A percentile compares a stretch with the other conserved stretches of the same genome.
Conservation (phyloP, 1,284 basidiomycete species). For the Moniliella sp. region DNA sequence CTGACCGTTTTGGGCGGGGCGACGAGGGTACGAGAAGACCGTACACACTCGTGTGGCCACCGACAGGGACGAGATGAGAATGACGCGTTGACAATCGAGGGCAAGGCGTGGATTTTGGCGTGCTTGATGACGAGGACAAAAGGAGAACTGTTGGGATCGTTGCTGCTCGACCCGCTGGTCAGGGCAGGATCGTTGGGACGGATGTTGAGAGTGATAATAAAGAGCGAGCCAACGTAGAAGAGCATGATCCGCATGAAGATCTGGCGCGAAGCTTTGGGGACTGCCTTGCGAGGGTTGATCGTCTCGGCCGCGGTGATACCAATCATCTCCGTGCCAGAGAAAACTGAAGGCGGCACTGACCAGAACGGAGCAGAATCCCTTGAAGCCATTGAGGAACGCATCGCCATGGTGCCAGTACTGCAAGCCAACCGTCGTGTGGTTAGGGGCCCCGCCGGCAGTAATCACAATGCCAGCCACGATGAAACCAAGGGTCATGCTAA, state of each 20-base stretch:
- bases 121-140: conserved; percentile 38
- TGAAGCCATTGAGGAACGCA: conserved; percentile 29
- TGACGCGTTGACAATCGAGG: conserved; percentile 39
- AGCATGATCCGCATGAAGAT: conserved; percentile 37
- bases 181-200: conserved; percentile 27
- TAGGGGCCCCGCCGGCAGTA: conserved; percentile 33
- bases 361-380: conserved; percentile 27
- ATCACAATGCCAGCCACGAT: conserved; percentile 42
- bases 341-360: conserved; percentile 28
- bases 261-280: conserved; percentile 39
- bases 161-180: conserved; percentile 7
- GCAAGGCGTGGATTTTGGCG: conserved; percentile 36
- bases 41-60: conserved; percentile 35
- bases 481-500: too few relatives aligned
- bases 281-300: conserved; percentile 36
- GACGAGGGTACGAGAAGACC: conserved; percentile 34
- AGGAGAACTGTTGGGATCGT: conserved; percentile 33
- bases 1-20: conserved; percentile 34
- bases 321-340: conserved; percentile 40
- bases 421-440: conserved; percentile 4
- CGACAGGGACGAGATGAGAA: conserved; percentile 34
- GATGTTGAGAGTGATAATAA: conserved; percentile 42
- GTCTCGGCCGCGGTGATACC: conserved; percentile 48
- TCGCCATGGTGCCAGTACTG: conserved; percentile 4
- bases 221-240: conserved; percentile 41